A percentile compares a stretch with the other conserved stretches of the same genome.
These are phyloP conservation scores for Ballota nigra DNA, from an alignment of 257 asterid genomes.

Conservation along the genomic window DNA sequence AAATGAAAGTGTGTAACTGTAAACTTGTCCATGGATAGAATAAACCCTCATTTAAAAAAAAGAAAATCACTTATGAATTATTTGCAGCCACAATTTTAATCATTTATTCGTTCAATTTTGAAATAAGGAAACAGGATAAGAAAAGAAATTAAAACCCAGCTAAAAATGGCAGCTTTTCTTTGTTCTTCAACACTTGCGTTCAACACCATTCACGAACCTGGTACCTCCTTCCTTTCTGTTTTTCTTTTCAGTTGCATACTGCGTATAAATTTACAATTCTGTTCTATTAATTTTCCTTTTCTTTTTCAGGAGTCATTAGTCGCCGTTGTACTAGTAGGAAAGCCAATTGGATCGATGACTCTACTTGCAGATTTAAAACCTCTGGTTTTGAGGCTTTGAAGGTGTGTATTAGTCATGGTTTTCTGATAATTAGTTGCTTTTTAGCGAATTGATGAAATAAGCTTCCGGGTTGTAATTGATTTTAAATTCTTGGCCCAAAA, in stretches of 20 bases:
- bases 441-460: neutral
- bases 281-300: neutral
- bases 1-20: neutral
- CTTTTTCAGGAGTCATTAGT: slow-evolving; percentile 8
- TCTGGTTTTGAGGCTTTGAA: slow-evolving; percentile 19
- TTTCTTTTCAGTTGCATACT: neutral
- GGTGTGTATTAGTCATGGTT: neutral
- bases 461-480: neutral
- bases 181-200: slow-evolving; percentile 6
- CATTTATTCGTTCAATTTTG: no score
- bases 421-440: neutral
- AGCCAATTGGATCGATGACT: slow-evolving; percentile 2
- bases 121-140: neutral
- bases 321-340: neutral
- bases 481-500: neutral
- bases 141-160: neutral
- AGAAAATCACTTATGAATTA: neutral
- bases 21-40: neutral
- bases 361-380: neutral
- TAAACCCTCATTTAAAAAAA: no score
- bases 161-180: neutral
- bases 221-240: neutral
- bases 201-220: neutral
- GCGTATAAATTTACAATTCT: neutral
- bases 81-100: neutral